Conservation (phyloP, 768 basidiomycete genomes). For the Pholiota conissans region DNA sequence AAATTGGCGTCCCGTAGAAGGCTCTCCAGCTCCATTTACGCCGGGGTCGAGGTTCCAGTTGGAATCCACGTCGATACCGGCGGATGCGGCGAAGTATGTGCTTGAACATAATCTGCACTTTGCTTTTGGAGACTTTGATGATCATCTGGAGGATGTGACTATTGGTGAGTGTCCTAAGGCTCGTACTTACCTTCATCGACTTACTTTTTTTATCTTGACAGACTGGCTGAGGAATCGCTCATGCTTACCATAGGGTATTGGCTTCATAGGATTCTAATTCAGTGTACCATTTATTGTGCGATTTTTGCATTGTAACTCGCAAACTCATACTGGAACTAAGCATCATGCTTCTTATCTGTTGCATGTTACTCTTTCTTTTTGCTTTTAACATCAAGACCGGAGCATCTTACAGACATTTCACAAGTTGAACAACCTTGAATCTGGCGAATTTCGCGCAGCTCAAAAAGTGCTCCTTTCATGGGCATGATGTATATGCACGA, state of each 20-base stretch:
- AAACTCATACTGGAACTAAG: too few species aligned
- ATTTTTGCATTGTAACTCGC: background rate
- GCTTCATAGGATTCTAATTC: background rate
- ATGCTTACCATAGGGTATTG: slow-evolving; percentile 26
- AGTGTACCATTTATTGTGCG: background rate
- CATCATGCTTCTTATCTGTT: too few species aligned
- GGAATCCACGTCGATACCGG: slow-evolving; percentile 42
- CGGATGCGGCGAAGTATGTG: slow-evolving; percentile 48
- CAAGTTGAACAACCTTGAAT: too few species aligned
- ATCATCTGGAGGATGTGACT: slow-evolving; percentile 74
- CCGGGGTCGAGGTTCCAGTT: slow-evolving; percentile 48
- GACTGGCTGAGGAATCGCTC: slow-evolving; percentile 45
- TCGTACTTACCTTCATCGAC: too few species aligned
- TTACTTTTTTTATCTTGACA: background rate
- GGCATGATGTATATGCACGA: too few species aligned
- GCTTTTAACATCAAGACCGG: too few species aligned
- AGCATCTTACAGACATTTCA: too few species aligned
- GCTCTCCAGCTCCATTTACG: slow-evolving; percentile 41
- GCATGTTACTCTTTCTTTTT: too few species aligned
- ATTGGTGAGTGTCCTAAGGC: slow-evolving; percentile 45
- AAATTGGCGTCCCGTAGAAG: slow-evolving; percentile 49
- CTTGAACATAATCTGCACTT: slow-evolving; percentile 50
- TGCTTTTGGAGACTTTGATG: slow-evolving; percentile 78
- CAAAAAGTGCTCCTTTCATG: too few species aligned
- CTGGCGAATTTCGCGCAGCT: too few species aligned